Percentiles rank a stretch among this genome's conserved stretches.
These are phyloP conservation scores for Bodo saltans DNA, from an alignment of 78 protist genomes.

Conservation along the genomic window DNA sequence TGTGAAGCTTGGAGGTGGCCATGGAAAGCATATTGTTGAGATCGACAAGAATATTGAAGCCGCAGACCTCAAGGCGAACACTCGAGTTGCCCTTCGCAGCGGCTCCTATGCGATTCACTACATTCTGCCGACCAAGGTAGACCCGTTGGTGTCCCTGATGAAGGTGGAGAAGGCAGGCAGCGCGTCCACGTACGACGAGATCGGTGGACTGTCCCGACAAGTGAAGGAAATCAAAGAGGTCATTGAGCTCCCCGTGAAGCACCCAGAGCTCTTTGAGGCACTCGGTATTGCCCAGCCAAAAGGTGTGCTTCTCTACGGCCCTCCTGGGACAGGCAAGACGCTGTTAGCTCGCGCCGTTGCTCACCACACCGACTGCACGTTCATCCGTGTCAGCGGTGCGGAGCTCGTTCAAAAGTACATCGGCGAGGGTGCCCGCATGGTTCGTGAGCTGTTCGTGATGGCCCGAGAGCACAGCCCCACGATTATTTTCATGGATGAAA, in stretches of 20 bases:
- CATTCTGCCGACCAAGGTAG: conserved; percentile 92
- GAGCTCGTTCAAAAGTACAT: conserved; percentile 99
- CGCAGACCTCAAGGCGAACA: conserved; percentile 61
- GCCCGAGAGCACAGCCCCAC: conserved; percentile 98
- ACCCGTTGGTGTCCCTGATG: conserved; percentile 93
- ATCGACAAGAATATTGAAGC: conserved; percentile 85
- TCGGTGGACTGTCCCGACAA: conserved; percentile 99
- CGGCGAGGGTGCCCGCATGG: conserved; percentile 99
- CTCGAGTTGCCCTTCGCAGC: conserved; percentile 87
- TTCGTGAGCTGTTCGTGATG: conserved; percentile 99
- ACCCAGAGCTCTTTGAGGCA: conserved; percentile 98
- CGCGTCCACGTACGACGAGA: conserved; percentile 96
- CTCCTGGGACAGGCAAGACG: conserved; percentile 99
- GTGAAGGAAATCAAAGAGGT: conserved; percentile 98
- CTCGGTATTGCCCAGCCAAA: conserved; percentile 97
- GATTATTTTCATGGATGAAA: conserved; percentile 99
- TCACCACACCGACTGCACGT: conserved; percentile 98
- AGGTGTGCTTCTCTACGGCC: conserved; percentile 91
- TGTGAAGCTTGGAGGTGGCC: conserved; percentile 89
- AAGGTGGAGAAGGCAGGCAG: conserved; percentile 99
- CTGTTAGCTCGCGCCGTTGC: conserved; percentile 99
- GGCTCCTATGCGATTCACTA: conserved; percentile 87
- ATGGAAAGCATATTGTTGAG: conserved; percentile 96
- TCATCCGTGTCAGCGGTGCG: conserved; percentile 97
- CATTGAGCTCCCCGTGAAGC: conserved; percentile 98